phyloP scores from a whole-genome alignment of 1,284 basidiomycete species.

The Prillingera fragicola region DNA sequence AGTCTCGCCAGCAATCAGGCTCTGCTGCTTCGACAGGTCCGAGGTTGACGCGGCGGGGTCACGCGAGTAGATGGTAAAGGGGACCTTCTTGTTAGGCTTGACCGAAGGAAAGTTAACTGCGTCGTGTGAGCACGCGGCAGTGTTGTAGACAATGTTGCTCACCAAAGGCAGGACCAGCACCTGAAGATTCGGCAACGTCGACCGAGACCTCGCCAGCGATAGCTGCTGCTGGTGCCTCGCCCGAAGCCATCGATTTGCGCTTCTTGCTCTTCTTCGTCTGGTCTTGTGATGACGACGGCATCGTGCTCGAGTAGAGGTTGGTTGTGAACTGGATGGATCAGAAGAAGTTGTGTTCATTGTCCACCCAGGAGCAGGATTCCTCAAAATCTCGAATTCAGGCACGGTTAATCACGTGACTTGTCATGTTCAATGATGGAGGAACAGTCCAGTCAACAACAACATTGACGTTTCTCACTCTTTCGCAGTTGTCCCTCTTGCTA shows the following conservation, averaged over 20 bases:
- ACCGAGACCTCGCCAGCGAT: slow-evolving; percentile 14
- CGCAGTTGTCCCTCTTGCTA: background rate
- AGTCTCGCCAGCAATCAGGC: slow-evolving; percentile 65
- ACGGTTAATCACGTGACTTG: too few species aligned
- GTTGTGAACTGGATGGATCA: too few species aligned
- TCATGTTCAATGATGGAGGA: too few species aligned
- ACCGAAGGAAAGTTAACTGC: slow-evolving; percentile 71
- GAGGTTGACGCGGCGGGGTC: slow-evolving; percentile 37
- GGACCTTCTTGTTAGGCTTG: slow-evolving; percentile 56
- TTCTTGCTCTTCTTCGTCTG: slow-evolving; percentile 28
- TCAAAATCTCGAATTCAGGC: too few species aligned
- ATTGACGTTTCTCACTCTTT: background rate
- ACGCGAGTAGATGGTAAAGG: slow-evolving; percentile 61
- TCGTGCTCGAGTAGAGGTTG: too few species aligned
- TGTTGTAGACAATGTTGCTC: slow-evolving; percentile 33
- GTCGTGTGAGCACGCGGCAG: background rate
- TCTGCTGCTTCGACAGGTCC: slow-evolving; percentile 52
- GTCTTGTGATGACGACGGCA: slow-evolving; percentile 14
- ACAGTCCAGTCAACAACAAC: too few species aligned
- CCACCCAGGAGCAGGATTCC: too few species aligned
- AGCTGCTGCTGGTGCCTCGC: background rate
- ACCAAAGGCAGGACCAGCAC: slow-evolving; percentile 69
- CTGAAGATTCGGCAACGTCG: slow-evolving; percentile 44
- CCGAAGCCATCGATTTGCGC: slow-evolving; percentile 31
- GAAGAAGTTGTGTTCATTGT: too few species aligned